Percentiles rank a stretch among this genome's conserved stretches.
Conservation (phyloP, 2,329 filamentous ascomycete species). For the Cercospora zeae-maydis region DNA sequence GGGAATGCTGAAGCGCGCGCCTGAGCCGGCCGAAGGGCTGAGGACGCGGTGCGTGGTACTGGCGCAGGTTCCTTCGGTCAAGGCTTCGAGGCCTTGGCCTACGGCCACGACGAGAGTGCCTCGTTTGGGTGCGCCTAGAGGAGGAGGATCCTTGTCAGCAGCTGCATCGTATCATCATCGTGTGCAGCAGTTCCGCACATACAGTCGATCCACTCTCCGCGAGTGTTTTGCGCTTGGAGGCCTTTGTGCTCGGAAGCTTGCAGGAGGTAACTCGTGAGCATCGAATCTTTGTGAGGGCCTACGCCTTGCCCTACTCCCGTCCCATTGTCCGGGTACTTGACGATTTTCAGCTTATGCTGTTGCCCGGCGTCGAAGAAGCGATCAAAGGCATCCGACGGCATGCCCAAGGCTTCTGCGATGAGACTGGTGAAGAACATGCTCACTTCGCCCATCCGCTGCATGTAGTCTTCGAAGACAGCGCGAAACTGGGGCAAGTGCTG, state of each 20-base stretch:
- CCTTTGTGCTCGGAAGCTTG: conserved; percentile 74
- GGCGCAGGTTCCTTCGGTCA: conserved; percentile 78
- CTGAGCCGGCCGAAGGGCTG: conserved; percentile 65
- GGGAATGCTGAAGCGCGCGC: conserved; percentile 73
- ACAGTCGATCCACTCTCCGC: conserved; percentile 77
- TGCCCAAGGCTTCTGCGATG: conserved; percentile 77
- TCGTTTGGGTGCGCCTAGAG: conserved; percentile 56
- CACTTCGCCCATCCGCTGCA: conserved; percentile 68
- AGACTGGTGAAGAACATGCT: conserved; percentile 72
- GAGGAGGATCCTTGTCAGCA: not conserved
- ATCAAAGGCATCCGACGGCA: conserved; percentile 66
- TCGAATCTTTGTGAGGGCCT: conserved; percentile 79
- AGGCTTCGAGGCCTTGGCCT: conserved; percentile 79
- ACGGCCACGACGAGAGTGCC: conserved; percentile 84
- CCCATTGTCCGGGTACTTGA: conserved; percentile 72
- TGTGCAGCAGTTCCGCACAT: too few relatives aligned
- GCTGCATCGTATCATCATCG: too few relatives aligned
- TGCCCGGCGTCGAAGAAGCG: conserved; percentile 68
- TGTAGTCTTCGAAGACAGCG: conserved; percentile 68
- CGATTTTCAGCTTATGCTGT: conserved; percentile 86
- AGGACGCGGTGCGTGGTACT: conserved; percentile 79
- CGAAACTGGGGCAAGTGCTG: conserved; percentile 64
- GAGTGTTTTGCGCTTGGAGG: conserved; percentile 77
- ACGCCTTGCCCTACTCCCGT: conserved; percentile 60
- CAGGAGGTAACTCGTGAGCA: conserved; percentile 76